Evolutionary conservation across 345 rosid species (phyloP).

Genomic region (Iberis pinnata): DNA sequence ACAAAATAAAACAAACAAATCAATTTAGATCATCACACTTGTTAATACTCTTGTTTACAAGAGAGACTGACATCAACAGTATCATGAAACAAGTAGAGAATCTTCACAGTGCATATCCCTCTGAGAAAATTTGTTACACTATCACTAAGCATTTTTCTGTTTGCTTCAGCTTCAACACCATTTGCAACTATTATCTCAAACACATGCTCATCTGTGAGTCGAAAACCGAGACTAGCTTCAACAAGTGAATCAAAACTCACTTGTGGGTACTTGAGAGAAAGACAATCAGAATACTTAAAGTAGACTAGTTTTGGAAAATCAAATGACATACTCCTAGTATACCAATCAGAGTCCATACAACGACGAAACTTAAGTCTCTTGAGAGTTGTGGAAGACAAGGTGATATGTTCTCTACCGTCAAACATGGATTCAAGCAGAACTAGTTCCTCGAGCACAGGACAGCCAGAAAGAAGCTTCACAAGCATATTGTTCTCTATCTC

Average conservation of each 20-base stretch:
- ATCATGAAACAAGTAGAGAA: not conserved
- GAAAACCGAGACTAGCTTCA: slow-evolving; percentile 15
- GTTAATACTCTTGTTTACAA: no score
- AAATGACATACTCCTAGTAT: not conserved
- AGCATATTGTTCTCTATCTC: not conserved
- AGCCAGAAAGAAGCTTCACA: not conserved
- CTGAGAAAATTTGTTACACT: not conserved
- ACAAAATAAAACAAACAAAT: no score
- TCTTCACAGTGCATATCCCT: slow-evolving; percentile 4
- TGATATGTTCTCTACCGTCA: not conserved
- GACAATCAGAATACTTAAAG: not conserved
- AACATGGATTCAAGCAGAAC: not conserved
- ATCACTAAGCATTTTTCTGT: not conserved
- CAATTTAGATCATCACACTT: no score
- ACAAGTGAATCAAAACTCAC: slow-evolving; percentile 13
- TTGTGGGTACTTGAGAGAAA: not conserved
- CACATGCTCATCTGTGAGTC: slow-evolving; percentile 2
- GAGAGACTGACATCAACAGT: not conserved
- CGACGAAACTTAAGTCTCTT: not conserved
- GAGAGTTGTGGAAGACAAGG: not conserved
- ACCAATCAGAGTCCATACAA: not conserved
- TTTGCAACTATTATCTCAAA: not conserved
- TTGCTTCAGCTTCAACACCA: not conserved
- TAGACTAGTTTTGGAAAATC: slow-evolving; percentile 10
- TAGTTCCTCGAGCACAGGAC: not conserved